Base-by-base conservation (phyloP, 163 green algal species). In the Scenedesmus sp. region DNA sequence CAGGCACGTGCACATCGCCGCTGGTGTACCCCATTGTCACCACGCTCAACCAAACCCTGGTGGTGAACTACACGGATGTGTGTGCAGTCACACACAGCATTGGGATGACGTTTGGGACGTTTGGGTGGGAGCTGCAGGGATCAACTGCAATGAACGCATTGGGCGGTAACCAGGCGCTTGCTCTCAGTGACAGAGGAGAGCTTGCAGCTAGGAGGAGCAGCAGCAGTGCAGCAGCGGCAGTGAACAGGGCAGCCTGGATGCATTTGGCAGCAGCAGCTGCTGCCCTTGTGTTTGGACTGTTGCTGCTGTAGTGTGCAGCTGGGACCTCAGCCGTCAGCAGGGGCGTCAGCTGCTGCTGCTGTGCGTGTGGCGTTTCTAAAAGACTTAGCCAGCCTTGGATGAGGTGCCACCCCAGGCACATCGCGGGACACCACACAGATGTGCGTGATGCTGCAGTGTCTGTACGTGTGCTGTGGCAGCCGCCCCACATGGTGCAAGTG, bases 21-120 rank as follows among this genome's bases (percentile, higher is more conserved):
- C 44, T 88, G 26, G 16, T 78, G 9, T 84, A 56, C 42, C 51
- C 80, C 13, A 72, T 91, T 5, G 18, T 26, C 46, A 84, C 68
- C 37, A 87, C 40, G 1, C 56, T 83, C 26, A 87, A 88, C 42
- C 88, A 91, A 20, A 91, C 80, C 26, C 61, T 91, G 42, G 22
- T 81, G 13, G 59, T 91, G 33, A 78, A 51, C 16, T 91, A 83
- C 33, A 83, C 42, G 33, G 88, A 91, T 61, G 88, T 88, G 30
- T 91, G 88, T 44, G 88, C 22, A 42, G 61, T 65, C 7, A 56
- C 33, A 18, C 88, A 80, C 56, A 88, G 16, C 49, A 33, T 59
- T 2, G 20, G 9, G 2, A 72, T 91, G 40, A 83, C 42, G 15
- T 91, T 91, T 46, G 79, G 80, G 35, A 24, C 78, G 18, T 81